Conservation (phyloP, 306 rosid species). For the Echinosophora koreensis region DNA sequence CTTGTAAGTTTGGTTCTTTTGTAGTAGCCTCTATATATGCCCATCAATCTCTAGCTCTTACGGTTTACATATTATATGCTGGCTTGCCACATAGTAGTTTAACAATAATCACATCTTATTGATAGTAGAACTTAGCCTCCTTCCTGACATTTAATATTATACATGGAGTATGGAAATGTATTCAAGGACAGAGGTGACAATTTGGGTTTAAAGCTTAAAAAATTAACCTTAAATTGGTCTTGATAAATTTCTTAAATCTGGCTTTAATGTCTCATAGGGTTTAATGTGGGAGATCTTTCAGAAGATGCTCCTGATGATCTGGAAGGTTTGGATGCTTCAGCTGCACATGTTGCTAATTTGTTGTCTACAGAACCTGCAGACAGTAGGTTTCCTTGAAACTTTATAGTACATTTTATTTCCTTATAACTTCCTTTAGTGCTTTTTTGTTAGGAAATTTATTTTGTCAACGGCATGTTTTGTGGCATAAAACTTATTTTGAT, state of each 20-base stretch:
- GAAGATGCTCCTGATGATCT: slow-evolving; percentile 91
- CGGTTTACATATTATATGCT: slow-evolving; percentile 22
- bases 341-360: slow-evolving; percentile 92
- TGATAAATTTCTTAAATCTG: slow-evolving; percentile 33
- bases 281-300: slow-evolving; percentile 88
- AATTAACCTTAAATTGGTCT: slow-evolving; percentile 1
- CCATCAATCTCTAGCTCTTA: not conserved
- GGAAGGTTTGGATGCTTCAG: slow-evolving; percentile 95
- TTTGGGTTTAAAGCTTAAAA: slow-evolving; percentile 20
- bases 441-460: not conserved
- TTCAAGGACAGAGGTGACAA: slow-evolving; percentile 8
- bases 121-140: not conserved
- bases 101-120: slow-evolving; percentile 14
- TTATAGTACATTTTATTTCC: not conserved
- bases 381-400: slow-evolving; percentile 66
- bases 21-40: not conserved
- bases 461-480: not conserved
- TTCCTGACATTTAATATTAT: not conserved
- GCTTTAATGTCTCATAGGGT: slow-evolving; percentile 66
- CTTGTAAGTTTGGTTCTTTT: slow-evolving; percentile 71
- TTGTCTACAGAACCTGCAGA: slow-evolving; percentile 92
- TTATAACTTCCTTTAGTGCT: not conserved
- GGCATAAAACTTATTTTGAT: slow-evolving; percentile 15
- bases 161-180: slow-evolving; percentile 4
- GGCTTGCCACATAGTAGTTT: slow-evolving; percentile 17